These are phyloP conservation scores for Suillus paluster DNA, from an alignment of 768 basidiomycete genomes.

Conservation along the genomic window DNA sequence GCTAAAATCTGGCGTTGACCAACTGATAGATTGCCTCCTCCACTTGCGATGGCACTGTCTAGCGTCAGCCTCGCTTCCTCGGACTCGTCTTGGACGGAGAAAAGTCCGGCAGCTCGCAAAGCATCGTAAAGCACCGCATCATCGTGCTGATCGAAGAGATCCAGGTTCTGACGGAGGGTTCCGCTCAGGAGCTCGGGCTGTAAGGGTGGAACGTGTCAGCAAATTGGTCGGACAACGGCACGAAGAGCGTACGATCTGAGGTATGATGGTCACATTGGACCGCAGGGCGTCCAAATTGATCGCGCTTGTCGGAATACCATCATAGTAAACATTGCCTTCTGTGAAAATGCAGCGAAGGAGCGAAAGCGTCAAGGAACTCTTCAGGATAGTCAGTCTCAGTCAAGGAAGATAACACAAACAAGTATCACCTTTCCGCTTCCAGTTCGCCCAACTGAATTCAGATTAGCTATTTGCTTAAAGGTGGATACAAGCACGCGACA, in stretches of 20 bases:
- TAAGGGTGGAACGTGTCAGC: not conserved
- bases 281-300: conserved; percentile 60
- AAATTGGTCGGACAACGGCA: conserved; percentile 1
- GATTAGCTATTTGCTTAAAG: not conserved
- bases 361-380: conserved; percentile 56
- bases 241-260: conserved; percentile 48
- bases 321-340: conserved; percentile 55
- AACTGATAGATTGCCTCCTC: conserved; percentile 54
- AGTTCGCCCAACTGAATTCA: conserved; percentile 55
- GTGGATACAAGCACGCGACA: conserved; percentile 16
- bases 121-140: conserved; percentile 56
- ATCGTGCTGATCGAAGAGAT: conserved; percentile 60
- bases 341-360: conserved; percentile 59
- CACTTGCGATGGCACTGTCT: conserved; percentile 48
- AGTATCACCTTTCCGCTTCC: conserved; percentile 53
- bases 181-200: conserved; percentile 59
- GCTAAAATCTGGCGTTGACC: conserved; percentile 66
- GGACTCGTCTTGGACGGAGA: conserved; percentile 41
- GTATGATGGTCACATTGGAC: conserved; percentile 61
- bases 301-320: conserved; percentile 47
- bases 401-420: conserved; percentile 12
- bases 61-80: conserved; percentile 45
- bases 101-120: conserved; percentile 51
- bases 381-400: conserved; percentile 2
- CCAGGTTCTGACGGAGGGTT: conserved; percentile 60